Percentiles rank a stretch among this genome's conserved stretches.
phyloP scores from a whole-genome alignment of 352 stramenopile species.

The Phytophthora multivora region DNA sequence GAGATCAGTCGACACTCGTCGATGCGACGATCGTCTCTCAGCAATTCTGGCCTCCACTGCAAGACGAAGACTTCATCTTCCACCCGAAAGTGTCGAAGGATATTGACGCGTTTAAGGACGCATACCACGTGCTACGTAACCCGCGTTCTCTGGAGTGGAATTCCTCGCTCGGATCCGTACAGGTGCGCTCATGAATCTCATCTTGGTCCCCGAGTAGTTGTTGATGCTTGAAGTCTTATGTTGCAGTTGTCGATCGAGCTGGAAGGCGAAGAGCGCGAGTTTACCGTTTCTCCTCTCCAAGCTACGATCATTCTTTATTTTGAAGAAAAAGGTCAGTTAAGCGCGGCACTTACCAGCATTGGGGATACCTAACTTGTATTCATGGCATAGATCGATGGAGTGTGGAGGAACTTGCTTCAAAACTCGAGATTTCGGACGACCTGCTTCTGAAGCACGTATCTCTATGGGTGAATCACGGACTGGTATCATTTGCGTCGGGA shows the following conservation, averaged over 20 bases:
- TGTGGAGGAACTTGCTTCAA: conserved; percentile 59
- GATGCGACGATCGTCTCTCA: conserved; percentile 96
- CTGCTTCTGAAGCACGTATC: conserved; percentile 60
- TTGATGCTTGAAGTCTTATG: background rate
- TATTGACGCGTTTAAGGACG: conserved; percentile 88
- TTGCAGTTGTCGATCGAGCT: conserved; percentile 88
- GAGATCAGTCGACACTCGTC: conserved; percentile 32
- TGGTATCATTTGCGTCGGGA: conserved; percentile 53
- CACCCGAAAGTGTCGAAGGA: conserved; percentile 83
- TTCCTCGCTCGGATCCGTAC: conserved; percentile 91
- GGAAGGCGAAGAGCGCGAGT: conserved; percentile 79
- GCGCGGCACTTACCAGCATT: background rate
- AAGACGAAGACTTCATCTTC: conserved; percentile 91
- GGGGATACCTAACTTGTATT: background rate
- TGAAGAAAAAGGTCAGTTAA: conserved; percentile 82
- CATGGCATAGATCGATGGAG: conserved; percentile 51
- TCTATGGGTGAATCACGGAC: conserved; percentile 76
- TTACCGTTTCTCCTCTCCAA: conserved; percentile 92
- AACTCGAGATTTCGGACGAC: conserved; percentile 69
- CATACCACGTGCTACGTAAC: conserved; percentile 95
- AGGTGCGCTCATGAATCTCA: conserved; percentile 49
- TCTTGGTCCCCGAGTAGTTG: background rate
- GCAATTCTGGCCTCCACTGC: conserved; percentile 97
- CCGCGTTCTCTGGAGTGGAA: conserved; percentile 94
- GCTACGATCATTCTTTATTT: conserved; percentile 96